Evolutionary conservation across 2,329 filamentous ascomycete species (phyloP), one percentile per base, ranked within the genome.

Genomic region (Pleoardoris graminearum): DNA sequence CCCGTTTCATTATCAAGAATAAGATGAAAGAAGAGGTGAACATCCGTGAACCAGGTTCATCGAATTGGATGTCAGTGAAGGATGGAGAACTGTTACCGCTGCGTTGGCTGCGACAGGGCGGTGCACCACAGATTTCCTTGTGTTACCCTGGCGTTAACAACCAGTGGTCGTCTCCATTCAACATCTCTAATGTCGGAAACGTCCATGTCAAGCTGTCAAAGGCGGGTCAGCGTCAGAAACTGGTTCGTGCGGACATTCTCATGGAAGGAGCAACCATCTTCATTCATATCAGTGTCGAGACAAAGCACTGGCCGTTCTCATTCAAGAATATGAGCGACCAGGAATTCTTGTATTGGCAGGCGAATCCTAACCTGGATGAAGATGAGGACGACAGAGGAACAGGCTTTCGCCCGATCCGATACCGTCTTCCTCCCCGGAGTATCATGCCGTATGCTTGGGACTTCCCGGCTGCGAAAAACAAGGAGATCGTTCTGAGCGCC

Each of bases 361-460:
- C 91, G 16, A 88, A 97, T 65, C 94, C 94, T 4, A 96, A 93
- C 63, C 78, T 96, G 8, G 92, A 96, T 54, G 92, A 97, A 57
- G 92, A 97, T 54, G 92, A 93, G 50, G 88, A 90, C 62, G 90
- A 97, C 66, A 80, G 75, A 48, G 78, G 86, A 51, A 92, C 90
- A 48, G 90, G 91, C 3, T 99, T 94, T 90, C 88, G 90, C 59
- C 92, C 91, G 2, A 90, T 99, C 56, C 83, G 91, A 48, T 99
- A 99, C 75, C 88, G 93, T 27, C 80, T 99, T 25, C 95, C 95
- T 2, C 87, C 93, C 11, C 83, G 94, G 54, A 97, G 93, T 73
- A 97, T 99, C 73, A 99, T 99, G 94, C 94, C 95, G 0, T 99
- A 99, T 67, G 93, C 94, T 1, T 99, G 94, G 94, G 95, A 99